These are phyloP conservation scores for Lotus japonicus DNA, from an alignment of 306 rosid species.

Conservation along the genomic window DNA sequence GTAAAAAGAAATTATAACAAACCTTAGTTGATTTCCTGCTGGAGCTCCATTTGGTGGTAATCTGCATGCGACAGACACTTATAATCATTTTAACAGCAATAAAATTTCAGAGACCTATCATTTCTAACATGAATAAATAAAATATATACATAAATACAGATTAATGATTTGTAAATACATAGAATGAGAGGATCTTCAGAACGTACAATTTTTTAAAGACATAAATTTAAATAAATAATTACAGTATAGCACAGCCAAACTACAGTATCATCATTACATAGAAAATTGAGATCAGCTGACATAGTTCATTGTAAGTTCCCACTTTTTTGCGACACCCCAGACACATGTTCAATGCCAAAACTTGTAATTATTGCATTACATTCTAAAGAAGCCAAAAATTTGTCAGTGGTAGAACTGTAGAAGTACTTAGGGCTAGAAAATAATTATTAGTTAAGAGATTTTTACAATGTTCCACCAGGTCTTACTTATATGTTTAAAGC, in stretches of 20 bases:
- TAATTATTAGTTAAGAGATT: not conserved
- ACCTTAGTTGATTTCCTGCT: constrained; percentile 83
- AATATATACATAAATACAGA: not conserved
- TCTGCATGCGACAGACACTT: constrained; percentile 34
- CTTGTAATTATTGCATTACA: not conserved
- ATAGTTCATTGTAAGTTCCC: not conserved
- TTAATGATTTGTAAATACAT: not conserved
- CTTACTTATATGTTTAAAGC: too few species aligned
- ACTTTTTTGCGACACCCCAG: not conserved
- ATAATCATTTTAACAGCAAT: constrained; percentile 11
- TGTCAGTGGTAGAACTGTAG: not conserved
- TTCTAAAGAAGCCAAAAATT: not conserved
- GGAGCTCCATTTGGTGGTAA: constrained; percentile 58
- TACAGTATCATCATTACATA: not conserved
- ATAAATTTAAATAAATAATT: not conserved
- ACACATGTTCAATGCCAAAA: not conserved
- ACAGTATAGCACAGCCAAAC: not conserved
- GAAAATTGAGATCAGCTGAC: not conserved
- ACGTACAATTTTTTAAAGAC: not conserved
- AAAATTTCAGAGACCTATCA: constrained; percentile 15
- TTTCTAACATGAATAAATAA: not conserved
- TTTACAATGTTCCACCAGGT: not conserved
- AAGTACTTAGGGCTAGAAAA: not conserved
- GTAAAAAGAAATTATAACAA: constrained; percentile 14
- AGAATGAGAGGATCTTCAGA: not conserved